These are phyloP conservation scores for Spathaspora passalidarum DNA, from an alignment of 805 yeast species.

Conservation along the genomic window DNA sequence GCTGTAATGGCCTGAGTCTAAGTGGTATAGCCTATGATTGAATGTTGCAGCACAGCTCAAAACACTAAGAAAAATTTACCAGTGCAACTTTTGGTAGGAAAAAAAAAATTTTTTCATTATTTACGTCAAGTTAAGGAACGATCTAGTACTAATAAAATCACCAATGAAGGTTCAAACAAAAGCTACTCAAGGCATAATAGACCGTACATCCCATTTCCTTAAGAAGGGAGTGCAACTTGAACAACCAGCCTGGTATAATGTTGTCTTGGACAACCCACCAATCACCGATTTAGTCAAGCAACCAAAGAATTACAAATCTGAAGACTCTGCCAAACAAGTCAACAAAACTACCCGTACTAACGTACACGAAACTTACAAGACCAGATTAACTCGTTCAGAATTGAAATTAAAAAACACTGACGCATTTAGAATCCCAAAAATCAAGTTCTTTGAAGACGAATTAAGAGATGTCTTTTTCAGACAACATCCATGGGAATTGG, in stretches of 20 bases:
- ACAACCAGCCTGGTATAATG: slow-evolving; percentile 89
- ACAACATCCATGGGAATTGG: slow-evolving; percentile 98
- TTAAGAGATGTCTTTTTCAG: slow-evolving; percentile 77
- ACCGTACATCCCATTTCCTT: slow-evolving; percentile 75
- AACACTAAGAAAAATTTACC: no score
- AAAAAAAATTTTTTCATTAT: not conserved
- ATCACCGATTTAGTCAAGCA: slow-evolving; percentile 54
- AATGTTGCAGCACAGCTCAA: no score
- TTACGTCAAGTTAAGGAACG: not conserved
- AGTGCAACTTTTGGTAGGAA: not conserved
- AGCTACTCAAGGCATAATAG: slow-evolving; percentile 67
- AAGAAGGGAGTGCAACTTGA: slow-evolving; percentile 62
- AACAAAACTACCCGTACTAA: not conserved
- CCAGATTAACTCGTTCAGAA: slow-evolving; percentile 42
- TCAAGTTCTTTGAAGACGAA: slow-evolving; percentile 71
- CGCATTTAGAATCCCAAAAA: slow-evolving; percentile 49
- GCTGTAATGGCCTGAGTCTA: no score
- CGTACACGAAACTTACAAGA: slow-evolving; percentile 33
- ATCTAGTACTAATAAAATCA: not conserved
- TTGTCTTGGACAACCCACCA: slow-evolving; percentile 83
- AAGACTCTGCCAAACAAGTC: not conserved
- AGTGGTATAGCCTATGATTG: no score
- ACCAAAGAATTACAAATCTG: slow-evolving; percentile 15
- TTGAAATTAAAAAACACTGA: slow-evolving; percentile 34
- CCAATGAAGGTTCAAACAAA: slow-evolving; percentile 61